These are phyloP conservation scores for Cicer arietinum DNA, from an alignment of 306 rosid species.

Conservation along the genomic window DNA sequence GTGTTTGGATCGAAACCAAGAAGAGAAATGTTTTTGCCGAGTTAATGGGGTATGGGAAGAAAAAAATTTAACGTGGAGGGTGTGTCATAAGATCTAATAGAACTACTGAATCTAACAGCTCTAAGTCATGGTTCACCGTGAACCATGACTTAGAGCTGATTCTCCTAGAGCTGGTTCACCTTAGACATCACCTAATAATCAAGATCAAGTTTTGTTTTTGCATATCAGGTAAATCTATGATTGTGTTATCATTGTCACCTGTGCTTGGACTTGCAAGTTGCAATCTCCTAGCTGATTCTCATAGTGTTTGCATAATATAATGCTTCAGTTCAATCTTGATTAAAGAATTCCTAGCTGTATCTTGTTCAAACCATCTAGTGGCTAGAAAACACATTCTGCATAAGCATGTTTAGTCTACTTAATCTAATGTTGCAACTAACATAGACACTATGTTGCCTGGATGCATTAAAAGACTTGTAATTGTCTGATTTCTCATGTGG, in stretches of 20 bases:
- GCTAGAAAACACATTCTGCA: slow-evolving; percentile 7
- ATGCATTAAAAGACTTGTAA: slow-evolving; percentile 42
- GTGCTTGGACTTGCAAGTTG: slow-evolving; percentile 13
- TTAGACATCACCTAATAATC: background rate
- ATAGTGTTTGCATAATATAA: slow-evolving; percentile 30
- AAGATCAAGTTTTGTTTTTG: slow-evolving; percentile 6
- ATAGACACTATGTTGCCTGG: slow-evolving; percentile 8
- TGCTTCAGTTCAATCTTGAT: slow-evolving; percentile 28
- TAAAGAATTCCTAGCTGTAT: slow-evolving; percentile 30
- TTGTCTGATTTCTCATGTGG: slow-evolving; percentile 46
- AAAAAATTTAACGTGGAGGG: no score
- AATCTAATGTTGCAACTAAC: background rate
- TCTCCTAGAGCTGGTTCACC: no score
- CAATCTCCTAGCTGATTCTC: slow-evolving; percentile 8
- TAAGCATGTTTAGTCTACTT: slow-evolving; percentile 25
- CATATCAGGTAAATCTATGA: slow-evolving; percentile 7
- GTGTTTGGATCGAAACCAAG: no score
- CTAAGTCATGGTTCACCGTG: no score
- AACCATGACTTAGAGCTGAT: no score
- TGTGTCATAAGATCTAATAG: no score
- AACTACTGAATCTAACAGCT: no score
- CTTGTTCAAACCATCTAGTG: slow-evolving; percentile 30
- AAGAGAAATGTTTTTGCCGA: no score
- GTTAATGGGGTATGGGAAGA: no score
- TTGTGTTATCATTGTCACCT: background rate